These are phyloP conservation scores for Euphorbia schlechtendalii DNA, from an alignment of 441 rosid species.

Conservation along the genomic window DNA sequence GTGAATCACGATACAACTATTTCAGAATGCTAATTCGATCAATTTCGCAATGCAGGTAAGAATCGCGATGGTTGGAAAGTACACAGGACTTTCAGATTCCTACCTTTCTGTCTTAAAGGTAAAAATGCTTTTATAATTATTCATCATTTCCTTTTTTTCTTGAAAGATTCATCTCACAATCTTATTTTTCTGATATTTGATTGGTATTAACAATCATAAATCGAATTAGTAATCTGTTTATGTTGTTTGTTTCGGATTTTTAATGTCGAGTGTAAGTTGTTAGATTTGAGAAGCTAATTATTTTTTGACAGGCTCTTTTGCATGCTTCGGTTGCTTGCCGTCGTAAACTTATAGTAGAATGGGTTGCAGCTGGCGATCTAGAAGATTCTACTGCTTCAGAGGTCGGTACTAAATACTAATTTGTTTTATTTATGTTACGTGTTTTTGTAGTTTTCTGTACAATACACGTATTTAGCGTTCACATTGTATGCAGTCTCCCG, in stretches of 20 bases:
- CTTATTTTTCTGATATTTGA: not conserved
- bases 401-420: conserved; percentile 35
- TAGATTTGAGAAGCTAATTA: conserved; percentile 9
- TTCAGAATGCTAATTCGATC: conserved; percentile 10
- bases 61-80: conserved; percentile 79
- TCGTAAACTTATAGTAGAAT: conserved; percentile 56
- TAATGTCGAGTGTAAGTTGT: too few relatives aligned
- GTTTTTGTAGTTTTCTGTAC: too few relatives aligned
- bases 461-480: conserved; percentile 8
- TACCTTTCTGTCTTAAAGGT: conserved; percentile 25
- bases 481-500: conserved; percentile 22
- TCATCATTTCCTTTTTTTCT: not conserved
- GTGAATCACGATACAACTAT: not conserved
- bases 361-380: conserved; percentile 85
- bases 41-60: conserved; percentile 39
- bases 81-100: conserved; percentile 68
- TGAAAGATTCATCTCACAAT: not conserved
- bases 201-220: too few relatives aligned
- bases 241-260: too few relatives aligned
- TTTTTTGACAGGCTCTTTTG: conserved; percentile 57
- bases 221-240: too few relatives aligned
- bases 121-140: not conserved
- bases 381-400: conserved; percentile 47
- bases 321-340: conserved; percentile 71
- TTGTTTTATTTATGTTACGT: too few relatives aligned